Conservation (phyloP, 495 filamentous ascomycete genomes). For the Neurospora sp. region DNA sequence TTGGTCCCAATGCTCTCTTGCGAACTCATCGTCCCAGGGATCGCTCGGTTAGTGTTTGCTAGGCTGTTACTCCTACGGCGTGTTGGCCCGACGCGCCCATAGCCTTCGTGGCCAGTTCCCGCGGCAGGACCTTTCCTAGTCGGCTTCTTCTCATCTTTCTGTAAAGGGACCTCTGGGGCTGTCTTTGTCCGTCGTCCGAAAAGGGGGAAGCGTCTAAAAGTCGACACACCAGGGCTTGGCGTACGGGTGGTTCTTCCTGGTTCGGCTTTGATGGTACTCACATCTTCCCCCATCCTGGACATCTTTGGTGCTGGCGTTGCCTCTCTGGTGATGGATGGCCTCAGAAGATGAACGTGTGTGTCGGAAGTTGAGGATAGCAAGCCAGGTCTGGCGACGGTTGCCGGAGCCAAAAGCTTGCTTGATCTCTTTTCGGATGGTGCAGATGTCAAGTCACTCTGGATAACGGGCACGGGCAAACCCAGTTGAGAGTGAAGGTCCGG, state of each 20-base stretch:
- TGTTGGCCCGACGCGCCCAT: conserved; percentile 57
- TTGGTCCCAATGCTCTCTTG: conserved; percentile 37
- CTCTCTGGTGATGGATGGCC: conserved; percentile 25
- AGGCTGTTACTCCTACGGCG: conserved; percentile 51
- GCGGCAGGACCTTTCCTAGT: conserved; percentile 74
- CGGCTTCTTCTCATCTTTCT: conserved; percentile 44
- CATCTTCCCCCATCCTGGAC: conserved; percentile 12
- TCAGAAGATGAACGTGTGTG: conserved; percentile 12
- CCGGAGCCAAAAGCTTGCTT: conserved; percentile 27
- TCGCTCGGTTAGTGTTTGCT: conserved; percentile 31
- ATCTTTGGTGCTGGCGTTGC: conserved; percentile 27
- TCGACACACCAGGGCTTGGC: conserved; percentile 37
- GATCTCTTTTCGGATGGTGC: conserved; percentile 34
- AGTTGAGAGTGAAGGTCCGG: conserved; percentile 49
- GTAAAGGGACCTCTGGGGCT: conserved; percentile 38
- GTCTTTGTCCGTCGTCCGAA: conserved; percentile 67
- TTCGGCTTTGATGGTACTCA: conserved; percentile 19
- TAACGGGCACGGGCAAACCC: conserved; percentile 52
- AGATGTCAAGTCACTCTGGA: conserved; percentile 64
- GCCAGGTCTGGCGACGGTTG: conserved; percentile 18
- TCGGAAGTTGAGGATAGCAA: conserved; percentile 21
- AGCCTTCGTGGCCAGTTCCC: conserved; percentile 94
- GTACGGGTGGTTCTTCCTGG: conserved; percentile 26
- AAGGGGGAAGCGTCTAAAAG: conserved; percentile 56
- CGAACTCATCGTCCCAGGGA: conserved; percentile 37